These are phyloP conservation scores for Phaffia rhodozyma DNA, from an alignment of 1,284 basidiomycete genomes.

Conservation along the genomic window DNA sequence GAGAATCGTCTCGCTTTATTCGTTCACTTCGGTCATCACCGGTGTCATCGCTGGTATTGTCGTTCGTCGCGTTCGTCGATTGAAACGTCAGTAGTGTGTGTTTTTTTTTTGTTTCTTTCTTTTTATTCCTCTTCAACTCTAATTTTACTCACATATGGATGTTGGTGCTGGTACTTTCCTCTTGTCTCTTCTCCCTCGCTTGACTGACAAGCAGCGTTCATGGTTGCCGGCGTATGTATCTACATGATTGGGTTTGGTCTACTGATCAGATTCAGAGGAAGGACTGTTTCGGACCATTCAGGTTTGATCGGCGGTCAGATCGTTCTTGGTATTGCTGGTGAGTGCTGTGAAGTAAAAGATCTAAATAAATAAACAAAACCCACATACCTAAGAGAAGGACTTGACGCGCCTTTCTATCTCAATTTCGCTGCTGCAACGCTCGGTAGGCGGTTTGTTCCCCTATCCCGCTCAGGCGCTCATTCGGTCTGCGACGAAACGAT, in stretches of 20 bases:
- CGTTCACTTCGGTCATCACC: constrained; percentile 33
- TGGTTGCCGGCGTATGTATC: constrained; percentile 23
- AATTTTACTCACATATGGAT: too few relatives aligned
- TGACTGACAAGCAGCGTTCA: too few relatives aligned
- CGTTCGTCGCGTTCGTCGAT: constrained; percentile 30
- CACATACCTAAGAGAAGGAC: too few relatives aligned
- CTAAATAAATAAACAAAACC: too few relatives aligned
- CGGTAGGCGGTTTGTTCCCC: constrained; percentile 29
- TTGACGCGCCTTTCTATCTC: too few relatives aligned
- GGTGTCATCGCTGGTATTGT: constrained; percentile 33
- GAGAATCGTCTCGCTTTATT: constrained; percentile 35
- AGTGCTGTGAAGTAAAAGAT: too few relatives aligned
- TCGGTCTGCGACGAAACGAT: constrained; percentile 25
- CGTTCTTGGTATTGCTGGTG: constrained; percentile 35
- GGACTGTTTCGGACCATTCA: constrained; percentile 23
- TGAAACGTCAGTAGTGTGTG: constrained; percentile 33
- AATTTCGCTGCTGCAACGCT: constrained; percentile 10
- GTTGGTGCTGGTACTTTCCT: not conserved
- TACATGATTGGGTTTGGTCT: constrained; percentile 34
- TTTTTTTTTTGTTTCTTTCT: constrained; percentile 21
- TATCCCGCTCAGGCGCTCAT: constrained; percentile 36
- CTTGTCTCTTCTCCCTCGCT: too few relatives aligned
- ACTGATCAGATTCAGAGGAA: constrained; percentile 36
- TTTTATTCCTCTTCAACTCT: too few relatives aligned
- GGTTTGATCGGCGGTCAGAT: constrained; percentile 36